These are phyloP conservation scores for Neurospora sp. DNA, from an alignment of 495 filamentous ascomycete genomes.

Conservation along the genomic window DNA sequence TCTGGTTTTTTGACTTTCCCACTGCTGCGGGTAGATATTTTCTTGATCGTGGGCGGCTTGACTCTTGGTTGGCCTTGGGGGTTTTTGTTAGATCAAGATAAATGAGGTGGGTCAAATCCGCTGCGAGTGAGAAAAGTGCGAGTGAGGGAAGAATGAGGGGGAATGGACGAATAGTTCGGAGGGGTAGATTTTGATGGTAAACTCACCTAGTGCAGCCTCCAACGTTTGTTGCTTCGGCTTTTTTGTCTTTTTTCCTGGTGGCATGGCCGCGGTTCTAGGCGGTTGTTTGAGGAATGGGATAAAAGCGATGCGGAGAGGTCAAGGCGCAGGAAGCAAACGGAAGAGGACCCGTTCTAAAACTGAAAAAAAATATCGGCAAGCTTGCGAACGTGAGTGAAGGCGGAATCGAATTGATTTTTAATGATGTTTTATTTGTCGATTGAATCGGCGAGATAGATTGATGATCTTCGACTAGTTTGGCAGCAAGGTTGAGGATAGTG, in stretches of 20 bases:
- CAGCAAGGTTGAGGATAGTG: neutral
- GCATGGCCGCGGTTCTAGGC: neutral
- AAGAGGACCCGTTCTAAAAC: neutral
- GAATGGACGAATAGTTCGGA: neutral
- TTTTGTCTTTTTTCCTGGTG: neutral
- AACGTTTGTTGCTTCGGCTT: constrained; percentile 16
- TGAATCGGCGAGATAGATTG: neutral
- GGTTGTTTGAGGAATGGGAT: neutral
- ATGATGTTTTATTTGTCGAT: neutral
- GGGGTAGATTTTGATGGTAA: neutral
- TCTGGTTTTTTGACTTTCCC: neutral
- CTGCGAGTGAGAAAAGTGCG: neutral
- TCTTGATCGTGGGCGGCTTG: neutral
- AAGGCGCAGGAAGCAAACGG: neutral
- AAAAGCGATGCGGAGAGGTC: neutral
- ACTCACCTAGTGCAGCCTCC: constrained; percentile 13
- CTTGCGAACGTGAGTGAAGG: neutral
- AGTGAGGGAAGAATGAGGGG: neutral
- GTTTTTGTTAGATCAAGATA: neutral
- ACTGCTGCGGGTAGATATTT: neutral
- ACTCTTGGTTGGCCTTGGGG: neutral
- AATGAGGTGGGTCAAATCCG: neutral
- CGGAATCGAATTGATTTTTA: neutral
- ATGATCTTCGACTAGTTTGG: neutral
- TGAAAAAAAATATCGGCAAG: neutral